Base-by-base conservation (phyloP, 257 asterid genomes). In the Gardenia jasminoides region DNA sequence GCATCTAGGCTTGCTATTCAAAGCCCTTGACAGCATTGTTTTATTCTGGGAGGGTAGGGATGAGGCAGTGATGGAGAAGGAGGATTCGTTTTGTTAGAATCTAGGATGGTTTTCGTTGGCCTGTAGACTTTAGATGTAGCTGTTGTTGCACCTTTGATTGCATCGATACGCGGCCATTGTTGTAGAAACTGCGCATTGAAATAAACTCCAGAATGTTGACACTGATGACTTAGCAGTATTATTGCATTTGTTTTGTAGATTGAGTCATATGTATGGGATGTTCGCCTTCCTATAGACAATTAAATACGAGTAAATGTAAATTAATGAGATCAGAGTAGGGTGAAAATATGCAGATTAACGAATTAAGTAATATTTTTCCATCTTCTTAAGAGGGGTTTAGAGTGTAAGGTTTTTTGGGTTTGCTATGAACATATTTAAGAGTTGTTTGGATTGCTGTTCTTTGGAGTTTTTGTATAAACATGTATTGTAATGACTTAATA, bases 21-120 rank as follows among this genome's bases (percentile, higher is more conserved):
- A 83, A 31, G 90, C 91, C 68, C 93, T 83, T 36, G 89, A 82
- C 13, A 89, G 75, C 90, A 89, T 89, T 26, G 68, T 82, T 7
- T 22, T 24, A 33, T 16, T 1, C 36, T 28, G 11, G 39, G 62
- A 72, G 26, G 33, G 41, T 71, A 46, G 62, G 22, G 26, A 41
- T 7, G 13, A 2, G 36, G 31, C 10, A 26, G 28, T 19, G 13
- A 52, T 19, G 68, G 33, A 19, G 30, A 3, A 54, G 78, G 56
- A 30, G 19, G 78, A 39, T 74, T 20, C 78, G 22, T 54, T 74
- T 74, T 56, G 68, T 74, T 74, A 31, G n/a, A 33, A 33, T 10
- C 43, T 56, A 22, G 36, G 68, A 22, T 36, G 68, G 5, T 74
- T 74, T 74, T 58, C 24, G 24, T 74, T 74, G 78, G 78, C 19